A percentile compares a stretch with the other conserved stretches of the same genome.
Conservation (phyloP, 1,284 basidiomycete genomes). For the Prillingera fragicola region DNA sequence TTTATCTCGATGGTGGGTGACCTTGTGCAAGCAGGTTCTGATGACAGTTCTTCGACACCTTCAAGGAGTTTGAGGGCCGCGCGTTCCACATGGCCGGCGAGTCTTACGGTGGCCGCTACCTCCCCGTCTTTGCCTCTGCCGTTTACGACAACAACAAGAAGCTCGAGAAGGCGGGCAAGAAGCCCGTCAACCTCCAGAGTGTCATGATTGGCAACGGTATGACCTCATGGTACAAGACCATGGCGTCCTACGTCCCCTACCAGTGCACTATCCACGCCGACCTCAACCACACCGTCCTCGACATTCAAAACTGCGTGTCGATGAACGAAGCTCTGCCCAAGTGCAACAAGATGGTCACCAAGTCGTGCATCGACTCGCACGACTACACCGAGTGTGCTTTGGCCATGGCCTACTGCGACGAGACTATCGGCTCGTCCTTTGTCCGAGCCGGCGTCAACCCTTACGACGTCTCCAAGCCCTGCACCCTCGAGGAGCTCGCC, state of each 20-base stretch:
- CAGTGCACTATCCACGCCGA: conserved; percentile 42
- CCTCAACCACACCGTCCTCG: conserved; percentile 35
- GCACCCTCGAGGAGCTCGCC: conserved; percentile 50
- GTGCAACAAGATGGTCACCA: conserved; percentile 34
- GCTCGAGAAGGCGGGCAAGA: conserved; percentile 57
- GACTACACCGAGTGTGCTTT: conserved; percentile 60
- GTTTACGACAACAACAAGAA: conserved; percentile 71
- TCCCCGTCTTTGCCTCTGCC: conserved; percentile 73
- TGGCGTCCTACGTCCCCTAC: conserved; percentile 42
- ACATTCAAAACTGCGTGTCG: conserved; percentile 36
- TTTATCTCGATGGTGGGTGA: conserved; percentile 57
- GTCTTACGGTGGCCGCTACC: conserved; percentile 58
- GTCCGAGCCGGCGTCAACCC: conserved; percentile 41
- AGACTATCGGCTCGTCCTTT: conserved; percentile 44
- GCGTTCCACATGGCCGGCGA: conserved; percentile 65
- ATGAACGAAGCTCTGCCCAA: conserved; percentile 45
- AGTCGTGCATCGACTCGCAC: conserved; percentile 37
- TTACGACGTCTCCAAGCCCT: conserved; percentile 62
- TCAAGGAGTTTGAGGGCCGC: conserved; percentile 59
- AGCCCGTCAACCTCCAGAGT: conserved; percentile 70
- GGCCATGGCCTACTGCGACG: conserved; percentile 58
- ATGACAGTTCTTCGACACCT: conserved; percentile 62
- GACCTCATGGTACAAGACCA: conserved; percentile 28
- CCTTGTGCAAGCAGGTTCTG: not conserved
- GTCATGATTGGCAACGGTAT: conserved; percentile 68